Evolutionary conservation across 2,329 filamentous ascomycete species (phyloP), one percentile per base, ranked within the genome.

Genomic region (Alternaria gaisen): DNA sequence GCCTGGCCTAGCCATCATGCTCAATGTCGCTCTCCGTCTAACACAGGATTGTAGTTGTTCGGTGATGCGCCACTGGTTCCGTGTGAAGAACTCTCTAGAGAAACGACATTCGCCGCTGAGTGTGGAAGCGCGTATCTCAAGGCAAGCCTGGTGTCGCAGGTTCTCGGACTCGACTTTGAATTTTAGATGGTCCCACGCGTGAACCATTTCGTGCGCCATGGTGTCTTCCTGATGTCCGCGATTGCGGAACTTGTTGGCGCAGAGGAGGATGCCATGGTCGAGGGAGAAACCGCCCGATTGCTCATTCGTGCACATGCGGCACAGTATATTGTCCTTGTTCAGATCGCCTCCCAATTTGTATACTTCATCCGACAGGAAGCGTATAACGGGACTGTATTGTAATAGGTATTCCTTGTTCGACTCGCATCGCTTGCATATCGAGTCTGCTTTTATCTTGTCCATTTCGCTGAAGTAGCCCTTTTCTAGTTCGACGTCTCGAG

Each of bases 21-120:
- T 96, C 68, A 91, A 81, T 34, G 93, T 88, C 11, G 95, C 95
- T 69, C 95, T 85, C 73, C 87, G 83, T 62, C 93, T 86, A 53
- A 99, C 94, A 80, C 95, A 99, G 72, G 94, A 88, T 74, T 99
- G 95, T 79, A 98, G 91, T 77, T 98, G 94, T 76, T 95, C 90
- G 9, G 93, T 97, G 57, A 99, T 82, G 53, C 88, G 91, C 90
- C 91, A 97, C 78, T 98, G 93, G 50, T 90, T 90, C 70, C 93
- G 84, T 1, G 89, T 91, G 72, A 95, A 91, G 71, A 95, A 90
- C 79, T 99, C 94, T 70, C 92, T 86, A 4, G 88, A 87, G 87
- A 93, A 98, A 72, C 95, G 86, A 78, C 95, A 99, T 81, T 99
- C 95, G 69, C 95, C 95, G 72, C 91, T 95, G 56, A 99, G 84